phyloP scores from a whole-genome alignment of 2,329 filamentous ascomycete genomes.

The Coniochaeta prunicola region DNA sequence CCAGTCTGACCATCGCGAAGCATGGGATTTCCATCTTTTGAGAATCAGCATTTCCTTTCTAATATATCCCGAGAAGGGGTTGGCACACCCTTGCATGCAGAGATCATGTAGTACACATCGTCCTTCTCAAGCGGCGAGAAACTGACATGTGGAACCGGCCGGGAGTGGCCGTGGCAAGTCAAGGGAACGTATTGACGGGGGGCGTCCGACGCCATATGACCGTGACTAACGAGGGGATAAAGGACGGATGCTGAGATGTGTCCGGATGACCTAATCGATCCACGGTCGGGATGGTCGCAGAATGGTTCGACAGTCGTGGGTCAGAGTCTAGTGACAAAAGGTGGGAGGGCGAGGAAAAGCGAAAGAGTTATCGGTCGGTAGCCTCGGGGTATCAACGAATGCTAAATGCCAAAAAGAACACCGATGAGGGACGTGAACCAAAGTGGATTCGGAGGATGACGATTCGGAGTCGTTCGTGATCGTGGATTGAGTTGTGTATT shows the following conservation, averaged over 20 bases:
- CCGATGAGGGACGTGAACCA: not conserved
- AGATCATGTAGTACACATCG: constrained; percentile 85
- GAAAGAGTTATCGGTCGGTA: not conserved
- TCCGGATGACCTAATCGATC: not conserved
- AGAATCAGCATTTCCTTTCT: not conserved
- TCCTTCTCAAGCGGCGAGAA: constrained; percentile 81
- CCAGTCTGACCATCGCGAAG: constrained; percentile 92
- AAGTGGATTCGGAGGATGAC: not conserved
- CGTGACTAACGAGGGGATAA: not conserved
- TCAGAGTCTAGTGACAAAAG: not conserved
- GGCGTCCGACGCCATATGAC: constrained; percentile 19
- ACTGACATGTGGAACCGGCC: constrained; percentile 83
- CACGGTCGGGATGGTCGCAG: not conserved
- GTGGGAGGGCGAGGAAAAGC: not conserved
- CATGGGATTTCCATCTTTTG: constrained; percentile 91
- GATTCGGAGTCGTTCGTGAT: not conserved
- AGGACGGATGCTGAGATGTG: not conserved
- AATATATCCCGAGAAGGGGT: not conserved
- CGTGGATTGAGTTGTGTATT: not conserved
- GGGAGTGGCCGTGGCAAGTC: constrained; percentile 90
- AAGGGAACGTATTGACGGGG: constrained; percentile 68
- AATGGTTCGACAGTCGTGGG: not conserved
- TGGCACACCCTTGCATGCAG: constrained; percentile 75
- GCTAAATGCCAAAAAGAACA: not conserved
- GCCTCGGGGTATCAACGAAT: not conserved